A percentile compares a stretch with the other conserved stretches of the same genome.
phyloP scores from a whole-genome alignment of 1,284 basidiomycete genomes.

The Sanghuangporus weigelae region DNA sequence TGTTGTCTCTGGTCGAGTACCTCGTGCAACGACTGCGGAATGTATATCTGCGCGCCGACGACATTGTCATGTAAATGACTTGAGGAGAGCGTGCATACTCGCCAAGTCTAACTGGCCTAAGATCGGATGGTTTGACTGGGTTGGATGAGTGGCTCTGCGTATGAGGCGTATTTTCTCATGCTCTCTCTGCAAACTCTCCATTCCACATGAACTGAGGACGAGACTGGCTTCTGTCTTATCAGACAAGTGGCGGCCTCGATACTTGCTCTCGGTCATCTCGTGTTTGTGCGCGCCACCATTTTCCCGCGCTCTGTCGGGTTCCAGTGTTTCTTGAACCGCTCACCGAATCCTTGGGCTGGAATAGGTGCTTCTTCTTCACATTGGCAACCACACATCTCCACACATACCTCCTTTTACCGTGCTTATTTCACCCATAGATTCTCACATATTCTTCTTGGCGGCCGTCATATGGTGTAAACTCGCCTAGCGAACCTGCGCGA shows the following conservation, averaged over 20 bases:
- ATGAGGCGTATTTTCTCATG: too few species aligned
- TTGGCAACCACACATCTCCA: neutral
- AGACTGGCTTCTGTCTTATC: neutral
- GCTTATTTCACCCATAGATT: neutral
- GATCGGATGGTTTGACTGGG: too few species aligned
- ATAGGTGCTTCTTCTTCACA: neutral
- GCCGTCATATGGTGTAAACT: neutral
- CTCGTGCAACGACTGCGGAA: too few species aligned
- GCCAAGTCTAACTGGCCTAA: too few species aligned
- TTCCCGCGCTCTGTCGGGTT: neutral
- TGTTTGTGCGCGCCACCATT: neutral
- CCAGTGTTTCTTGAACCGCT: neutral
- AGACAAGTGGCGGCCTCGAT: neutral
- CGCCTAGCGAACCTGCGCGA: neutral
- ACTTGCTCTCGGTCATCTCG: neutral
- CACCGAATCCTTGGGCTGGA: neutral
- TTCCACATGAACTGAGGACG: neutral
- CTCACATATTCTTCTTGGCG: neutral
- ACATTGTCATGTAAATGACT: too few species aligned
- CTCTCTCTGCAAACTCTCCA: neutral
- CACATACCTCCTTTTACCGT: neutral
- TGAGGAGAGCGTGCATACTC: too few species aligned
- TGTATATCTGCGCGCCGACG: too few species aligned
- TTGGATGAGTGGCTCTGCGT: too few species aligned
- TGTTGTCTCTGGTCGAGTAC: too few species aligned